These are phyloP conservation scores for Hymenoscyphus fructigenus DNA, from an alignment of 2,329 filamentous ascomycete species.

Conservation along the genomic window DNA sequence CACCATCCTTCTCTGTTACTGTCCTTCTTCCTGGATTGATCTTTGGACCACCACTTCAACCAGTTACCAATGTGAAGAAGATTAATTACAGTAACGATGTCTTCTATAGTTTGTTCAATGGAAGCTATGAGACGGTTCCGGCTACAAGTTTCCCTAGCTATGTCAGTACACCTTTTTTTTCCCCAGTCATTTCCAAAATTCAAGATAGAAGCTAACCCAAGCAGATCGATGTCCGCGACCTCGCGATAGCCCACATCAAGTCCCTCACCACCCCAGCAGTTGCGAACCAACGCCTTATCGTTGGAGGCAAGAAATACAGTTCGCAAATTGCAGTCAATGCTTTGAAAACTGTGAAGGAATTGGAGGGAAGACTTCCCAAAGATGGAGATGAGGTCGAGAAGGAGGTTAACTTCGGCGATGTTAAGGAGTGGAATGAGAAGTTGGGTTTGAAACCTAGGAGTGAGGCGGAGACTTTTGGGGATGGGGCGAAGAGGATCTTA, in stretches of 20 bases:
- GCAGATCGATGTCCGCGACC: constrained; percentile 34
- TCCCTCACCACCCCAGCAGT: constrained; percentile 28
- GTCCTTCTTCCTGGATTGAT: constrained; percentile 33
- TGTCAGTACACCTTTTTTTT: neutral
- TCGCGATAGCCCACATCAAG: constrained; percentile 32
- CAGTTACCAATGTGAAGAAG: constrained; percentile 26
- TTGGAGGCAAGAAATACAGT: constrained; percentile 22
- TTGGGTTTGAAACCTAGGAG: constrained; percentile 23
- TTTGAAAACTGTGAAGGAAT: constrained; percentile 29
- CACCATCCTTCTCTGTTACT: constrained; percentile 28
- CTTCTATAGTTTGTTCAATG: constrained; percentile 33
- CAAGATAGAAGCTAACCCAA: neutral
- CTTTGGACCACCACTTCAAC: constrained; percentile 34
- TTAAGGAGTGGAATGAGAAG: constrained; percentile 26
- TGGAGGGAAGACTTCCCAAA: constrained; percentile 31
- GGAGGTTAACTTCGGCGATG: constrained; percentile 22
- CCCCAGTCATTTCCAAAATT: neutral
- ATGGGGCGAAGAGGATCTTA: constrained; percentile 31
- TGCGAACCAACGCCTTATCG: constrained; percentile 27
- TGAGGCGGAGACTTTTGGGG: constrained; percentile 30
- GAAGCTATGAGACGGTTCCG: constrained; percentile 28
- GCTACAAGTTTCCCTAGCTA: constrained; percentile 15
- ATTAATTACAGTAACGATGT: constrained; percentile 31
- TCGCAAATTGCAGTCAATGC: constrained; percentile 27
- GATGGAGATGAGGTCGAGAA: constrained; percentile 29